Base-by-base conservation (phyloP, 2,329 filamentous ascomycete genomes). In the Ascochyta clinopodiicola region DNA sequence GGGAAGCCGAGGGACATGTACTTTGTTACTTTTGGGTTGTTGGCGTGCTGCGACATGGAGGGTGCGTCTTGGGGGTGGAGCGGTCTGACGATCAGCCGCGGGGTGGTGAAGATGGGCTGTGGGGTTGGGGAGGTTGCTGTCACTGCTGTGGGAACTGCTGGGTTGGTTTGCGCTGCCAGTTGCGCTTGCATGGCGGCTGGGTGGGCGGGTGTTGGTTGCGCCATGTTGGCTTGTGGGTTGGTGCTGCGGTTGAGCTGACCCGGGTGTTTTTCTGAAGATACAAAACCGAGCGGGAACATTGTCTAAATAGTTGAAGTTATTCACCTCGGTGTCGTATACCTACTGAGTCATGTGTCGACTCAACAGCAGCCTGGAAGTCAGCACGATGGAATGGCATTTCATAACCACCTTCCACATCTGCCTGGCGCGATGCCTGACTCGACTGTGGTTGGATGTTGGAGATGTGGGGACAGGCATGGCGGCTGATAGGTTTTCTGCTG, bases 1-100 rank as follows among this genome's bases (percentile, higher is more conserved):
- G 76, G 71, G 61, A 79, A 79, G 29, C 65, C 58, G 50, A 75
- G 64, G 25, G 71, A 64, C 69, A 79, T 73, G 60, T 73, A 73
- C 29, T 68, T 60, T 51, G 70, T 64, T 21, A 79, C 62, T 4
- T 61, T 64, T 3, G 63, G 58, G 47, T 73, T 73, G 60, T 73
- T 70, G 46, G 56, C 71, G 47, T 71, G 53, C 31, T 46, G 57
- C 7, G 66, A 38, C 51, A 67, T 57, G 19, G 64, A 64, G 12
- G 58, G 29, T 0, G 64, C 67, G 56, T 79, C 76, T 51, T 63
- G 58, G 8, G 66, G 64, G 50, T 69, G 46, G 2, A 56, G 25
- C 1, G 46, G 46, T 6, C 46, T 21, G 36, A 56, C 13, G 24
- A 63, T 44, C 19, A 75, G 66, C 32, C 67, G 63, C 2, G 57